Evolutionary conservation across 2,329 filamentous ascomycete genomes (phyloP), one percentile per base, ranked within the genome.

Genomic region (Chrysoporthe deuterocubensis): DNA sequence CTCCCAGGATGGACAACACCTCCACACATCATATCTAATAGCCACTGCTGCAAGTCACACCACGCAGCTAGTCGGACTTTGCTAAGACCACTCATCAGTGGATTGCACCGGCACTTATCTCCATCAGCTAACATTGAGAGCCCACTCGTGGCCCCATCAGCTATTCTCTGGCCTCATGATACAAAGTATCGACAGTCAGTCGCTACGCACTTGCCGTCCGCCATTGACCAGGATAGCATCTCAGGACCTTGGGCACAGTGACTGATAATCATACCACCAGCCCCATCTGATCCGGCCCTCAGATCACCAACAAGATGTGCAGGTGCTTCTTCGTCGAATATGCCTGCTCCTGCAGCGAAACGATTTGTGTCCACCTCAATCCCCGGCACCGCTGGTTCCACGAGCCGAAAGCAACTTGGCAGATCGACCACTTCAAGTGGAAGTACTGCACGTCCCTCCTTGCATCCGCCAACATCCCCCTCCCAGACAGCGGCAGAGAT

Each of bases 281-380:
- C 48, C 13, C 21, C 21, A 48, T 18, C 44, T 48, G 44, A 18
- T 18, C 18, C 44, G n/a, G 44, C n/a, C 8, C 50, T 54, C 11
- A 13, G 18, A 57, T n/a, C 16, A 7, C 32, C 26, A 9, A 6
- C 64, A 62, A 66, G 8, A 68, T 68, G 67, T 68, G 67, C 43
- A 43, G n/a, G 32, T 68, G 67, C 40, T 34, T 63, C n/a, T 68
- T 57, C 40, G 42, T 63, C 5, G 57, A 68, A 34, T 63, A 59
- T 42, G 44, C 43, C 32, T 68, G 58, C 18, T 42, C 21, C 16
- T 68, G 67, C 50, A 14, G 16, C 21, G 34, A 65, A 26, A 8
- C 46, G 11, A 56, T 32, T 9, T 68, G 64, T 43, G 37, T 52
- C 5, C 64, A 68, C 43, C 54, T n/a, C 52, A 26, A 58, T 1